Conservation (phyloP, 176 grass and related monocot species). For the Aegilops umbellulata region DNA sequence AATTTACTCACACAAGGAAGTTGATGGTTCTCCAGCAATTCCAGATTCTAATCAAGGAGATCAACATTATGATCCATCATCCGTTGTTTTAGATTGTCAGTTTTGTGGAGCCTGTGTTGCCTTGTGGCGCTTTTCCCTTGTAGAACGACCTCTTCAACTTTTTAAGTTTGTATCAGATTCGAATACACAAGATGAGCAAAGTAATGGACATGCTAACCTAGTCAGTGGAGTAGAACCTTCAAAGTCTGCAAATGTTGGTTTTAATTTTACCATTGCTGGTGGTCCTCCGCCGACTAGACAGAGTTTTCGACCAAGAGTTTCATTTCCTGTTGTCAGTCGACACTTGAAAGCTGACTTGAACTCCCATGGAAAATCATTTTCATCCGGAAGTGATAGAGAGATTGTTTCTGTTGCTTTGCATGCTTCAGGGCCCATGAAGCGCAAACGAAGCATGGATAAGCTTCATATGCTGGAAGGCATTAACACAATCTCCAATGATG, state of each 20-base stretch:
- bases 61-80: constrained; percentile 65
- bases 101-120: constrained; percentile 96
- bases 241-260: constrained; percentile 50
- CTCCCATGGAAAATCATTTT: constrained; percentile 25
- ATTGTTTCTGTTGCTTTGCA: constrained; percentile 39
- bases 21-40: constrained; percentile 35
- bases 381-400: constrained; percentile 33
- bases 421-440: constrained; percentile 45
- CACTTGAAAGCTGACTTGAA: constrained; percentile 69
- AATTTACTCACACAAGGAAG: constrained; percentile 48
- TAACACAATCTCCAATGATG: neutral
- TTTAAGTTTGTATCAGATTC: constrained; percentile 69
- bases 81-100: constrained; percentile 83
- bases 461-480: constrained; percentile 19
- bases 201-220: constrained; percentile 29
- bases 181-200: constrained; percentile 50
- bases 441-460: constrained; percentile 72
- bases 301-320: constrained; percentile 81
- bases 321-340: constrained; percentile 84
- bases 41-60: constrained; percentile 29
- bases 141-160: constrained; percentile 69
- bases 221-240: constrained; percentile 40
- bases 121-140: constrained; percentile 73
- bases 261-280: constrained; percentile 90
- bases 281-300: constrained; percentile 80